Evolutionary conservation across 345 rosid genomes (phyloP), one percentile per base, ranked within the genome.

Genomic region (Sonneratia alba): DNA sequence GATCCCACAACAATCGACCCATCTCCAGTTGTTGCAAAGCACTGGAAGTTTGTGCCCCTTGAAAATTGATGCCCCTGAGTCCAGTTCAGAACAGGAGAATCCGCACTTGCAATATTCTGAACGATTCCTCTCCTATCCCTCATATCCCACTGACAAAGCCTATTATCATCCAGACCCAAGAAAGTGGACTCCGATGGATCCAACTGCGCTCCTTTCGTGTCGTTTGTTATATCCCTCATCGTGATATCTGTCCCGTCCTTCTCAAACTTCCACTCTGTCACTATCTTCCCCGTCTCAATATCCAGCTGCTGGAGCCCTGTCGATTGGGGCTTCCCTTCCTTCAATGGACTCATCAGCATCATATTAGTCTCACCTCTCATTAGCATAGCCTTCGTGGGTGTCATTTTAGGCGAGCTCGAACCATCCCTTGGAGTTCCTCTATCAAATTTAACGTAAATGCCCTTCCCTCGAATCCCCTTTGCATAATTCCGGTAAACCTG

Each of bases 141-240:
- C 96, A 86, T 90, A 81, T 94, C 98, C 98, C 98, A 94, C 56
- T 90, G 98, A 74, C 97, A 94, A 78, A 94, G 83, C 83, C 96
- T 88, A 69, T 83, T 94, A 79, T 94, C 91, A 83, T 94, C 96
- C 81, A 94, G 83, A 45, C 98, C 98, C 82, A 91, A 83, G 77
- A 94, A 90, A 0, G 97, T 91, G 21, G 92, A 83, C 76, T 94
- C 98, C 0, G 98, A 94, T 0, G 97, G 98, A 82, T 94, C 97
- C 80, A 91, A 76, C 79, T 94, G 97, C 1, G 98, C 84, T 36
- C 96, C 93, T 79, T 91, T 91, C 2, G 86, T 81, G 77, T 94
- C 98, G n/a, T 82, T 94, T 1, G 88, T 86, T 42, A 91, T 88
- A 48, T 94, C 98, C 36, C 89, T 90, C 97, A 94, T 91, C 0